Conservation (phyloP, 2,329 filamentous ascomycete genomes). For the Penicillium sp. region DNA sequence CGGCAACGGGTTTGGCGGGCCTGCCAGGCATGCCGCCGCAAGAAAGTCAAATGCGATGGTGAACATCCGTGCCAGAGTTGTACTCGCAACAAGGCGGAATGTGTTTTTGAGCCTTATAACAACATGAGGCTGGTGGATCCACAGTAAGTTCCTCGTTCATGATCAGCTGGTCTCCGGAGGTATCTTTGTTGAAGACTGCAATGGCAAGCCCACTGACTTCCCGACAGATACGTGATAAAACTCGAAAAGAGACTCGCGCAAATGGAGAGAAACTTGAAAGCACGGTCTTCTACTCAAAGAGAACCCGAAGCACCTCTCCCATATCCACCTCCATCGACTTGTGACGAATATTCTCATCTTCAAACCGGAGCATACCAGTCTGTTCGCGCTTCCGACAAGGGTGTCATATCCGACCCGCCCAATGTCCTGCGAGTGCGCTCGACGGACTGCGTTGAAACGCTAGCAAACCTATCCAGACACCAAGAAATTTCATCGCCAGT, state of each 20-base stretch:
- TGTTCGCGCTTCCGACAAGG: slow-evolving; percentile 1
- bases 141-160: slow-evolving; percentile 9
- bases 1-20: slow-evolving; percentile 28
- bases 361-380: not conserved
- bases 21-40: slow-evolving; percentile 27
- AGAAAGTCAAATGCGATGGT: slow-evolving; percentile 30
- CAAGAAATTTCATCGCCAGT: not conserved
- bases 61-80: slow-evolving; percentile 26
- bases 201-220: not conserved
- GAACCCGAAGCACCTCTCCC: not conserved
- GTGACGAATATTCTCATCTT: not conserved
- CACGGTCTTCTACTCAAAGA: not conserved
- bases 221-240: slow-evolving; percentile 9
- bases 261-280: slow-evolving; percentile 12
- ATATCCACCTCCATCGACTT: not conserved
- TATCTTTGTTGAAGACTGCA: not conserved
- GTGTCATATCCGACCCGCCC: slow-evolving; percentile 5
- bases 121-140: slow-evolving; percentile 19
- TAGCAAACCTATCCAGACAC: not conserved
- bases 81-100: slow-evolving; percentile 15
- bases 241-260: slow-evolving; percentile 8
- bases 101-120: slow-evolving; percentile 18
- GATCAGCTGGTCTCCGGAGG: not conserved
- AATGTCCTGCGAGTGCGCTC: not conserved
- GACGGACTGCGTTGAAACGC: not conserved